Evolutionary conservation across 1,284 basidiomycete species (phyloP), one percentile per base, ranked within the genome.

Genomic region (Ustilago vetiveriae): DNA sequence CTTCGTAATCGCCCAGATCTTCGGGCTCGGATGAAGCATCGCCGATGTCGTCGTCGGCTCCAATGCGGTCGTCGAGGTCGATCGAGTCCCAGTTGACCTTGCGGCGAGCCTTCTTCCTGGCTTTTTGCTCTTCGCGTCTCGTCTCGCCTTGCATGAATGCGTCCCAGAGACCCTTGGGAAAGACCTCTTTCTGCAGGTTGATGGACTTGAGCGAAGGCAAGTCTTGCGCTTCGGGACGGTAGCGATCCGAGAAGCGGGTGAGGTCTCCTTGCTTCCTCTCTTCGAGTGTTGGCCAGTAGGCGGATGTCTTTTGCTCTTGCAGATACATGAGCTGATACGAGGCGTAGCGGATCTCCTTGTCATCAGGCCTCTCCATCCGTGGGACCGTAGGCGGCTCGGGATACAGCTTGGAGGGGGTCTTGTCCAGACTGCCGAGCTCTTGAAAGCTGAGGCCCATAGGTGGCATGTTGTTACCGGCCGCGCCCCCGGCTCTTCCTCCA

Each of bases 1-100:
- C 78, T 53, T 81, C 79, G 52, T 81, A 78, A 33, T 81, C 69
- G 48, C 73, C 76, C 10, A 73, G 51, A 29, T 80, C 73, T 29
- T 79, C 79, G n/a, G 68, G 67, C 10, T 78, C 76, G 23, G 69
- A 67, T n/a, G 73, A 70, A 8, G 54, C 57, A 17, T 73, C 68
- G 24, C 60, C 62, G 16, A 72, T 39, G 23, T 78, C 75, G 47
- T 79, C 78, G 5, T 72, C 73, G 14, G 60, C 69, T 36, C 62
- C 69, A 11, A 40, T 35, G 32, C 69, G 55, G 4, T 78, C 75
- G 39, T 76, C 74, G 33, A 74, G 41, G 22, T 76, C 74, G 48
- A 78, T 59, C 30, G 64, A 56, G 42, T 78, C 73, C 75, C 75
- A 78, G 35, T 78, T 74, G 58, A 78, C 70, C 47, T 71, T 69